Percentiles rank a stretch among this genome's conserved stretches.
phyloP scores from a whole-genome alignment of 345 rosid genomes.

The Streptanthus diversifolius region DNA sequence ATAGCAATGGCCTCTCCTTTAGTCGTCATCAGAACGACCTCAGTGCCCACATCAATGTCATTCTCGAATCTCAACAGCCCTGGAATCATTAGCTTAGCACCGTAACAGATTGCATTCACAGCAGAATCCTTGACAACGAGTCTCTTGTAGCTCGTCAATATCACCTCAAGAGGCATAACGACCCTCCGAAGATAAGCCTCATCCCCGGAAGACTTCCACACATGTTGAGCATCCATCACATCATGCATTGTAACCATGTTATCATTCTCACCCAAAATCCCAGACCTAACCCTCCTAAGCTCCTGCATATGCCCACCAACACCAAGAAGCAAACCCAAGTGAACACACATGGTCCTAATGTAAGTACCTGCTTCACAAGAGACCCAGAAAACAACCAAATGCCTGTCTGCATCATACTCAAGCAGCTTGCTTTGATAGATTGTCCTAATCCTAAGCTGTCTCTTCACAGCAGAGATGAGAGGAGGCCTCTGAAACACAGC shows the following conservation, averaged over 20 bases:
- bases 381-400: conserved; percentile 94
- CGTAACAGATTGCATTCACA: conserved; percentile 92
- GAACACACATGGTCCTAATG: conserved; percentile 93
- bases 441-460: conserved; percentile 93
- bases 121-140: conserved; percentile 91
- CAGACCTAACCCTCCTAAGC: conserved; percentile 89
- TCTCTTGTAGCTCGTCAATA: conserved; percentile 90
- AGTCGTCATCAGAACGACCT: conserved; percentile 90
- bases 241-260: conserved; percentile 99
- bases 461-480: conserved; percentile 85
- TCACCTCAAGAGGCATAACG: conserved; percentile 84
- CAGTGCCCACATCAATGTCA: conserved; percentile 81
- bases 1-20: conserved; percentile 92
- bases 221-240: conserved; percentile 83
- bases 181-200: conserved; percentile 83
- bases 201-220: neutral
- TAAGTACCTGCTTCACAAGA: conserved; percentile 96
- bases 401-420: conserved; percentile 75
- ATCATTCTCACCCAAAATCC: conserved; percentile 85
- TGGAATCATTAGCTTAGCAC: conserved; percentile 91
- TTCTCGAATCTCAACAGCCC: conserved; percentile 89
- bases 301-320: conserved; percentile 98
- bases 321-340: conserved; percentile 85
- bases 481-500: conserved; percentile 95
- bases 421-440: conserved; percentile 83